Conservation (phyloP, 495 filamentous ascomycete species). For the Lophium mytilinum region DNA sequence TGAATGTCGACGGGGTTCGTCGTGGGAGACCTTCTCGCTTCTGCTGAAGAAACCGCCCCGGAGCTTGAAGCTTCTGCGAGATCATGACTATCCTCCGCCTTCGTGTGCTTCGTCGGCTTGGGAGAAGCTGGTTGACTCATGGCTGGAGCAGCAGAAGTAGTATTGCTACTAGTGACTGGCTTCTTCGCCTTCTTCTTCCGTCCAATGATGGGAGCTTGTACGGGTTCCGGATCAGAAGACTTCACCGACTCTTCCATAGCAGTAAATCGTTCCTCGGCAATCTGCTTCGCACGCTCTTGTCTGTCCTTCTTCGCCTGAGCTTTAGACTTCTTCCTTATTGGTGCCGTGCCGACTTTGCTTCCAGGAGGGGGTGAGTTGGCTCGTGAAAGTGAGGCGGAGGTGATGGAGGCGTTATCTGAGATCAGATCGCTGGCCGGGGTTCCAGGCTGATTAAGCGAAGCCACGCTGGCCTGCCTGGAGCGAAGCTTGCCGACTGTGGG, state of each 20-base stretch:
- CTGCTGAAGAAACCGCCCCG: neutral
- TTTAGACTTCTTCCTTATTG: slow-evolving; percentile 75
- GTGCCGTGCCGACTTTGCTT: slow-evolving; percentile 62
- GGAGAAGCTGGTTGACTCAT: slow-evolving; percentile 39
- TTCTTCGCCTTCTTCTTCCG: slow-evolving; percentile 92
- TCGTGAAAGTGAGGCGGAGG: slow-evolving; percentile 74
- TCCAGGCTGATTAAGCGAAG: slow-evolving; percentile 58
- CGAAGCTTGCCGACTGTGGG: slow-evolving; percentile 36
- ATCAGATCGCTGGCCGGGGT: slow-evolving; percentile 69
- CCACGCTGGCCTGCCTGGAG: slow-evolving; percentile 52
- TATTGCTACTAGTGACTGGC: slow-evolving; percentile 33
- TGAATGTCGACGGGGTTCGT: neutral
- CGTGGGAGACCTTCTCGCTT: slow-evolving; percentile 6
- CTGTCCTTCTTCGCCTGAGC: slow-evolving; percentile 84
- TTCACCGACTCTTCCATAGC: slow-evolving; percentile 50
- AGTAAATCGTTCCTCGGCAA: slow-evolving; percentile 53
- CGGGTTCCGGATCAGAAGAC: slow-evolving; percentile 48
- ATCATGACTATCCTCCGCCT: slow-evolving; percentile 34
- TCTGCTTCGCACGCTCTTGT: slow-evolving; percentile 50
- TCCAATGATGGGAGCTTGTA: slow-evolving; percentile 75
- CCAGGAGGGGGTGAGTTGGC: slow-evolving; percentile 67
- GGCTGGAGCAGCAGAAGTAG: slow-evolving; percentile 37
- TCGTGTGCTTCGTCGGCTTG: slow-evolving; percentile 29
- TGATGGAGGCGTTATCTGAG: slow-evolving; percentile 68
- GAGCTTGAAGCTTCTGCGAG: slow-evolving; percentile 9